Percentiles rank a stretch among this genome's conserved stretches.
Evolutionary conservation across 2,329 filamentous ascomycete genomes (phyloP).

Genomic region (Parastagonospora nodorum): DNA sequence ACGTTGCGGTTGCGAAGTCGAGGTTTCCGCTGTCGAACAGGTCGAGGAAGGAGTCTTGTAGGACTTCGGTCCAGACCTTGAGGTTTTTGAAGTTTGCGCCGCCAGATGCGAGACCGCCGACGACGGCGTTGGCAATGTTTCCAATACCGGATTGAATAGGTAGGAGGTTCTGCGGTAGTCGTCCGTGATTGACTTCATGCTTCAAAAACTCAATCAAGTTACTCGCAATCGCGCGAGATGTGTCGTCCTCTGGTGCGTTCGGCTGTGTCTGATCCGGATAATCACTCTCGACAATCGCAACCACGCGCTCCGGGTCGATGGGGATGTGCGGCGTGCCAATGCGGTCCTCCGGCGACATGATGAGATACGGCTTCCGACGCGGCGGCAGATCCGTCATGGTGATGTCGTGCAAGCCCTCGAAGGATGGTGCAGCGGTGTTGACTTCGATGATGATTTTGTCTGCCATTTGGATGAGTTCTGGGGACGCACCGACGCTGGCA

Average conservation of each 20-base stretch:
- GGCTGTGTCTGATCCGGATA: slow-evolving; percentile 78
- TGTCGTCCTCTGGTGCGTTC: slow-evolving; percentile 77
- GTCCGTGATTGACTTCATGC: slow-evolving; percentile 79
- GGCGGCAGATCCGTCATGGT: slow-evolving; percentile 86
- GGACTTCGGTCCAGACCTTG: slow-evolving; percentile 91
- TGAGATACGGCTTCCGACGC: slow-evolving; percentile 79
- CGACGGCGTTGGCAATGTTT: slow-evolving; percentile 91
- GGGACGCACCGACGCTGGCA: slow-evolving; percentile 82
- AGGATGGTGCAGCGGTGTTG: slow-evolving; percentile 82
- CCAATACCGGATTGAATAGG: slow-evolving; percentile 88
- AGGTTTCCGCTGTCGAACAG: slow-evolving; percentile 87
- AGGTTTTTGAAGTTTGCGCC: slow-evolving; percentile 82
- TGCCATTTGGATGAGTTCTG: slow-evolving; percentile 86
- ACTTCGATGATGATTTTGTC: slow-evolving; percentile 94
- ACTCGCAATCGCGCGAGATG: slow-evolving; percentile 71
- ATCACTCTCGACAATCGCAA: slow-evolving; percentile 83
- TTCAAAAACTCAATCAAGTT: slow-evolving; percentile 86
- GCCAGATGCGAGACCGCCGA: slow-evolving; percentile 76
- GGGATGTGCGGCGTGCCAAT: slow-evolving; percentile 84
- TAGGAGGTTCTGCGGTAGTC: slow-evolving; percentile 76
- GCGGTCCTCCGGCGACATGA: slow-evolving; percentile 83
- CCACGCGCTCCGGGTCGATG: slow-evolving; percentile 80
- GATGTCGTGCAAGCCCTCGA: slow-evolving; percentile 86
- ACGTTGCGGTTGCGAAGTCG: slow-evolving; percentile 88
- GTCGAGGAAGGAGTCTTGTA: slow-evolving; percentile 91